Evolutionary conservation across 2,329 filamentous ascomycete species (phyloP), one percentile per base, ranked within the genome.

Genomic region (Chaetoscypha palmicola): DNA sequence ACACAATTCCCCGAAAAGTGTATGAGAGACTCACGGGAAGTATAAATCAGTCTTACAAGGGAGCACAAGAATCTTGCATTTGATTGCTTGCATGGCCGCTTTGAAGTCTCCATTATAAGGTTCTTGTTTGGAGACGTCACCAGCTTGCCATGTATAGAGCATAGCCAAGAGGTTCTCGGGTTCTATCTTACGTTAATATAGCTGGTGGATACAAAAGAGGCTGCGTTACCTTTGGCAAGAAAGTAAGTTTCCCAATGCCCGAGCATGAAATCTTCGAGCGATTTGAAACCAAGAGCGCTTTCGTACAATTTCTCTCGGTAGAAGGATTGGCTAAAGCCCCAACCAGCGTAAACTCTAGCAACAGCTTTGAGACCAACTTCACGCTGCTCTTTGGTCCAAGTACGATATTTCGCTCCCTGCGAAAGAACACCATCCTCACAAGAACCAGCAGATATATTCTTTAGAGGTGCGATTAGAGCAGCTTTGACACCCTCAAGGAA

Each of bases 241-340:
- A 81, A 82, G 83, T 83, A 89, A 0, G 66, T 66, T 60, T 90
- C 86, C 83, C 86, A 91, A 57, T 86, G 88, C 10, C 72, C 76
- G 5, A 77, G 66, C 70, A 91, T 76, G 49, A 89, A 91, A 41
- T 85, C 78, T 49, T 89, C 83, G 2, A 90, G 68, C 43, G 77
- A 69, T 51, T 79, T 78, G 55, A 73, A 87, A 0, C 81, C 81
- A 7, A 89, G 70, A 1, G 59, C 67, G 1, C 63, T 79, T 59
- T 85, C 76, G 59, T 82, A 82, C n/a, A 86, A 47, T 58, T 73
- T 80, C 52, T 86, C 69, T 1, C 86, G 73, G 56, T 91, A 91
- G 57, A 90, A 91, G 0, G 83, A 73, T 56, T 90, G 85, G 40
- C 79, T 84, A 56, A 91, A 85, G 0, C 86, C 86, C 85, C 79